Conservation (phyloP, 768 basidiomycete species). For the Chalciporus sphaerocephalus region DNA sequence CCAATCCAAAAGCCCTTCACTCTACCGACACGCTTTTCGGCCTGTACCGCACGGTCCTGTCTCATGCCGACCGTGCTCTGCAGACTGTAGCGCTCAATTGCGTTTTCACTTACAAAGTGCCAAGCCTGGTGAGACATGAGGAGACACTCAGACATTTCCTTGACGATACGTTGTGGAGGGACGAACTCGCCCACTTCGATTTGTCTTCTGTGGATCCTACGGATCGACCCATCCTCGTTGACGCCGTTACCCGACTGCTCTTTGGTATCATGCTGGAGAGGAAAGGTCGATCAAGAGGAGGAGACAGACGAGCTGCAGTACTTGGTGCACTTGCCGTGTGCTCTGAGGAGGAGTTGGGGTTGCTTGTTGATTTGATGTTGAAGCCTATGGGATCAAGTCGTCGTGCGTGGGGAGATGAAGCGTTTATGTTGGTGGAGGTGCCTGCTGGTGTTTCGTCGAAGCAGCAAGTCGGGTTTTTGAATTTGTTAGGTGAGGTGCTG, state of each 20-base stretch:
- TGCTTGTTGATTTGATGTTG: slow-evolving; percentile 87
- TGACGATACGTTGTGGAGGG: slow-evolving; percentile 86
- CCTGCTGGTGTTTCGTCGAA: slow-evolving; percentile 41
- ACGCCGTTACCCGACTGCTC: slow-evolving; percentile 67
- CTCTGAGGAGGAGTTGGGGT: slow-evolving; percentile 63
- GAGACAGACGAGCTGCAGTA: slow-evolving; percentile 68
- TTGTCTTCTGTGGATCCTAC: slow-evolving; percentile 51
- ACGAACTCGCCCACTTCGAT: slow-evolving; percentile 72
- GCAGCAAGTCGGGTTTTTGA: slow-evolving; percentile 82
- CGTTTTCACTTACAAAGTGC: slow-evolving; percentile 75
- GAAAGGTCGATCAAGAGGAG: slow-evolving; percentile 62
- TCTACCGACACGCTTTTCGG: slow-evolving; percentile 58
- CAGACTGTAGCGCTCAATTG: slow-evolving; percentile 76
- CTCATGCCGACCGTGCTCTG: slow-evolving; percentile 77
- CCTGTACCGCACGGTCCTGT: slow-evolving; percentile 70
- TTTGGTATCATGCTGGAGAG: slow-evolving; percentile 88
- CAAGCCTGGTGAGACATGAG: slow-evolving; percentile 49
- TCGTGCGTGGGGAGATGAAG: slow-evolving; percentile 18
- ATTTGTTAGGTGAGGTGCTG: slow-evolving; percentile 78
- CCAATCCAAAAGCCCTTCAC: slow-evolving; percentile 87
- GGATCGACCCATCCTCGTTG: slow-evolving; percentile 63
- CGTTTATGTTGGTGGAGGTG: slow-evolving; percentile 31
- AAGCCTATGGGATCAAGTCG: slow-evolving; percentile 51
- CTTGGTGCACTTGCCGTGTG: slow-evolving; percentile 68
- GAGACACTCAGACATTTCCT: slow-evolving; percentile 67